Base-by-base conservation (phyloP, 1,284 basidiomycete genomes). In the Cryptococcus amylolentus region DNA sequence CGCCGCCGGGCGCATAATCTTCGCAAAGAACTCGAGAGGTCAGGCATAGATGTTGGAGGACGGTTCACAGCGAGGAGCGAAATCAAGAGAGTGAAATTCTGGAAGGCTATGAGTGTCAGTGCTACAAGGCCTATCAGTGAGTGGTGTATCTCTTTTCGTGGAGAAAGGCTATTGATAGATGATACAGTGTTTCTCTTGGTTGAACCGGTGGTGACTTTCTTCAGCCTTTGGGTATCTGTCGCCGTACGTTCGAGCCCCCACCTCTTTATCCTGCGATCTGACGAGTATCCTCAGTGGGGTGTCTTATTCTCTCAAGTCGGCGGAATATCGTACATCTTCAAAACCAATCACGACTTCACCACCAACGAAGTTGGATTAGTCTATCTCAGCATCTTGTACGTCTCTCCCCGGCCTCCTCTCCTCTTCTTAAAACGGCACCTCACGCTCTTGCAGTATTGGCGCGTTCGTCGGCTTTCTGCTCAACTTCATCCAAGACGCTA, bases 201-300 rank as follows among this genome's bases (percentile, higher is more conserved):
- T 0, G 90, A 93, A 66, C 88, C 88, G 0, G 81, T 89, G 37
- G 88, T 91, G 1, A 77, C 82, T 9, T 83, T 84, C 61, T 86
- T 91, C 72, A 87, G 86, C 57, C 60, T 88, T 16, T 91, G 88
- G 88, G 77, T 85, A 49, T 86, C 86, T 1, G 85, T 88, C 57
- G 82, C 82, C 1, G 67, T 69, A 42, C 62, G 66, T 65, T n/a
- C 23, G 3, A 1, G 7, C 27, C 6, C 3, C 14, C 27, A n/a
- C 37, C 14, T 28, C n/a, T 13, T 35, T 18, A 23, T 26, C n/a
- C 18, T 10, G 10, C 37, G 14, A 7, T 28, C 44, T 41, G 42
- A 41, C 37, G 7, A 26, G n/a, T 16, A 3, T 18, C 4, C 18
- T 27, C 41, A 71, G 66, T 91, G 88, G 89, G 89, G 89, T 0